Conservation (phyloP, 306 rosid species). For the Begonia masoniana region DNA sequence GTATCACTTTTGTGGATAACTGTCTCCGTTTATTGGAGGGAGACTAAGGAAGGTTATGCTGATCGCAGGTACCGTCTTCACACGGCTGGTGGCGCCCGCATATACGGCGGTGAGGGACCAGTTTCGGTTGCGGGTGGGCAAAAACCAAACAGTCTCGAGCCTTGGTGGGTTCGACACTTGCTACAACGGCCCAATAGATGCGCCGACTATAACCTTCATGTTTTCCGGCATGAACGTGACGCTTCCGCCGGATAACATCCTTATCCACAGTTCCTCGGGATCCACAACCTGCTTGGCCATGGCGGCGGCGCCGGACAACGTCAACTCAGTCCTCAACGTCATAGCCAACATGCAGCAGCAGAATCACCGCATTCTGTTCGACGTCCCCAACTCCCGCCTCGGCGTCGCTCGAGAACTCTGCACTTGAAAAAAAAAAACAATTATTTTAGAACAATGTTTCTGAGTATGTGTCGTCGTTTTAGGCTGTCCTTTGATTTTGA, state of each 20-base stretch:
- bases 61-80: conserved; percentile 68
- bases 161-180: conserved; percentile 98
- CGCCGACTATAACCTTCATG: conserved; percentile 68
- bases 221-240: conserved; percentile 86
- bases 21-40: no score
- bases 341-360: conserved; percentile 95
- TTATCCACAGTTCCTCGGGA: conserved; percentile 66
- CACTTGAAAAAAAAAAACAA: conserved; percentile 18
- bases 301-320: conserved; percentile 73
- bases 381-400: conserved; percentile 69
- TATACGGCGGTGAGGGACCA: conserved; percentile 57
- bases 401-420: conserved; percentile 83
- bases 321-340: conserved; percentile 86
- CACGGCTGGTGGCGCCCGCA: conserved; percentile 62
- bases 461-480: no score
- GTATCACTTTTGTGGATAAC: conserved; percentile 17
- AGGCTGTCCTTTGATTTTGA: no score
- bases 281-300: conserved; percentile 61
- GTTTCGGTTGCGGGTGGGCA: conserved; percentile 45
- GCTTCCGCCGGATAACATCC: conserved; percentile 57
- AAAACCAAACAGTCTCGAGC: conserved; percentile 22
- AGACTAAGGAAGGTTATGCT: no score
- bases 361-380: conserved; percentile 72
- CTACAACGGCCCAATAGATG: conserved; percentile 44
- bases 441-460: no score